Evolutionary conservation across 768 basidiomycete species (phyloP).

Genomic region (Tulasnella sp.): DNA sequence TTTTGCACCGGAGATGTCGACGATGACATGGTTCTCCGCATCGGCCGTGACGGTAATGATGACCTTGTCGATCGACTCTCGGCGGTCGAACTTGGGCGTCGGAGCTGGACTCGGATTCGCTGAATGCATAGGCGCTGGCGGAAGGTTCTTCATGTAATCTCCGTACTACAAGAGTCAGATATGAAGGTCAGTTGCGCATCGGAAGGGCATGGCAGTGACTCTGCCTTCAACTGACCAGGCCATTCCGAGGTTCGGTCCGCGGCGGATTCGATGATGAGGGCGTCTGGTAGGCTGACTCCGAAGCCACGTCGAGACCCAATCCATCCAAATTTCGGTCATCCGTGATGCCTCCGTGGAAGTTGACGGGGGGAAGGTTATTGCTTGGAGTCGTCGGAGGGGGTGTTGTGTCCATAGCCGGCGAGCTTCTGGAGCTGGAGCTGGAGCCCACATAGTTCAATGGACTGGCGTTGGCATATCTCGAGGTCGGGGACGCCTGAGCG

Average conservation of each 20-base stretch:
- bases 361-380: conserved; percentile 35
- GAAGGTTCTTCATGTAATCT: not conserved
- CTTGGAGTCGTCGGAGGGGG: conserved; percentile 60
- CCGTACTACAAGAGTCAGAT: not conserved
- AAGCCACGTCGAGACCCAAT: conserved; percentile 22
- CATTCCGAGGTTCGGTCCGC: not conserved
- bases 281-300: not conserved
- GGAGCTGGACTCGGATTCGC: not conserved
- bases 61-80: conserved; percentile 2
- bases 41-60: conserved; percentile 14
- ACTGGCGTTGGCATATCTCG: conserved; percentile 3
- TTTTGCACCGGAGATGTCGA: conserved; percentile 57
- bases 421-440: conserved; percentile 50
- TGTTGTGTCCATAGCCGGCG: conserved; percentile 53
- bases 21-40: conserved; percentile 21
- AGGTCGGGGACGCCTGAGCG: not conserved
- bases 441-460: conserved; percentile 25
- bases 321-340: conserved; percentile 12
- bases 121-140: not conserved
- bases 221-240: not conserved
- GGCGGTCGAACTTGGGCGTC: not conserved
- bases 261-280: not conserved
- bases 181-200: not conserved
- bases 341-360: conserved; percentile 29
- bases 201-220: not conserved